A percentile compares a stretch with the other conserved stretches of the same genome.
These are phyloP conservation scores for Lipomyces anomalus DNA, from an alignment of 805 yeast species.

Conservation along the genomic window DNA sequence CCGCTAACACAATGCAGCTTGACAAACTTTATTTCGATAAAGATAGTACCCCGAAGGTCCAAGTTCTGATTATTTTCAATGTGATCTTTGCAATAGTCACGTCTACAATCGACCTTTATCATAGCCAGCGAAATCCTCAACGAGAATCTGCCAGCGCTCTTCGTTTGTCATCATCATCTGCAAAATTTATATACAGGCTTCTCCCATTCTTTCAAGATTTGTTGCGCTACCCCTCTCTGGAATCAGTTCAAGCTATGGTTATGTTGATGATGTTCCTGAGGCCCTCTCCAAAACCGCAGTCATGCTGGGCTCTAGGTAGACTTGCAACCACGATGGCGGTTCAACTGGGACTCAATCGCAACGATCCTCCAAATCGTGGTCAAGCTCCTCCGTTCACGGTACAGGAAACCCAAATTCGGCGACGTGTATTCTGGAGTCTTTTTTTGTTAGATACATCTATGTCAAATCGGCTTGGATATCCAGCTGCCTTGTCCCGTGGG, in stretches of 20 bases:
- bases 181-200: background rate
- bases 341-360: slow-evolving; percentile 19
- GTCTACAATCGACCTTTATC: slow-evolving; percentile 13
- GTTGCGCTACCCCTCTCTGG: slow-evolving; percentile 6
- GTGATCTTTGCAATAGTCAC: slow-evolving; percentile 18
- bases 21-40: slow-evolving; percentile 10
- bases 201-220: slow-evolving; percentile 13
- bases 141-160: too few relatives aligned
- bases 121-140: too few relatives aligned
- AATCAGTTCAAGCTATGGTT: slow-evolving; percentile 13
- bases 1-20: too few relatives aligned
- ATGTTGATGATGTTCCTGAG: slow-evolving; percentile 13
- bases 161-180: too few relatives aligned
- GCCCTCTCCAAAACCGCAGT: slow-evolving; percentile 17
- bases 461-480: slow-evolving; percentile 15
- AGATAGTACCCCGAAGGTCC: slow-evolving; percentile 7
- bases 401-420: slow-evolving; percentile 15
- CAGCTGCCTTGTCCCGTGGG: slow-evolving; percentile 7
- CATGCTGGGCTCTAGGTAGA: slow-evolving; percentile 16
- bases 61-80: slow-evolving; percentile 14
- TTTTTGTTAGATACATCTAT: slow-evolving; percentile 10
- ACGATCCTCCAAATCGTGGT: slow-evolving; percentile 5
- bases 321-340: slow-evolving; percentile 17
- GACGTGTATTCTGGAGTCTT: slow-evolving; percentile 18
- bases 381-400: background rate